phyloP scores from a whole-genome alignment of 2,329 filamentous ascomycete species.

The Talaromyces funiculosus region DNA sequence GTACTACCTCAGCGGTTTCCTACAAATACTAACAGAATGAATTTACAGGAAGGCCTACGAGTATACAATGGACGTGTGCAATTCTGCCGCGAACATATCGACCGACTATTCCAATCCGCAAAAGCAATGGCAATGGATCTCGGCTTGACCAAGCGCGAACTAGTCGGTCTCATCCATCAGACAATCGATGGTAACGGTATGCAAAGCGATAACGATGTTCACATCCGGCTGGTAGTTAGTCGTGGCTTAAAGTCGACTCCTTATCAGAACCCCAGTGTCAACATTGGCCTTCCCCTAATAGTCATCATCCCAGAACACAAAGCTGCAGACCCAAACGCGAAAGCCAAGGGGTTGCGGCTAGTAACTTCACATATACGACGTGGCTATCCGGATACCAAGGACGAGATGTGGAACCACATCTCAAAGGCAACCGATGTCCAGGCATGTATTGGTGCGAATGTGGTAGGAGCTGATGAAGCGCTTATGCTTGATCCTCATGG shows the following conservation, averaged over 20 bases:
- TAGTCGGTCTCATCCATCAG: not conserved
- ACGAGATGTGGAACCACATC: conserved; percentile 1
- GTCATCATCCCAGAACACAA: not conserved
- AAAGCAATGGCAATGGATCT: conserved; percentile 4
- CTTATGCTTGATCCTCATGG: not conserved
- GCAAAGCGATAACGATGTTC: not conserved
- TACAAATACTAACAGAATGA: not conserved
- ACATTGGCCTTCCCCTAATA: not conserved
- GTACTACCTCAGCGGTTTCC: not conserved
- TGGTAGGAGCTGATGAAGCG: not conserved
- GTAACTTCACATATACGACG: not conserved
- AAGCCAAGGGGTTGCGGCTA: not conserved
- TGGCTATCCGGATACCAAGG: not conserved
- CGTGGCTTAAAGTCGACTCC: not conserved
- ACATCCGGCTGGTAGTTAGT: not conserved
- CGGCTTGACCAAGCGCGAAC: not conserved
- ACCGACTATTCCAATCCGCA: not conserved
- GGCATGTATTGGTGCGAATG: not conserved
- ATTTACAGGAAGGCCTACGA: not conserved
- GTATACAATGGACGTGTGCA: not conserved
- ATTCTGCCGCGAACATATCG: not conserved
- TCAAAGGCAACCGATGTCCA: not conserved
- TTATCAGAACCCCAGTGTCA: not conserved
- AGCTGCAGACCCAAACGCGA: not conserved
- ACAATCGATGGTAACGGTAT: not conserved